Conservation (phyloP, 495 filamentous ascomycete species). For the Rostrohypoxylon terebratum region DNA sequence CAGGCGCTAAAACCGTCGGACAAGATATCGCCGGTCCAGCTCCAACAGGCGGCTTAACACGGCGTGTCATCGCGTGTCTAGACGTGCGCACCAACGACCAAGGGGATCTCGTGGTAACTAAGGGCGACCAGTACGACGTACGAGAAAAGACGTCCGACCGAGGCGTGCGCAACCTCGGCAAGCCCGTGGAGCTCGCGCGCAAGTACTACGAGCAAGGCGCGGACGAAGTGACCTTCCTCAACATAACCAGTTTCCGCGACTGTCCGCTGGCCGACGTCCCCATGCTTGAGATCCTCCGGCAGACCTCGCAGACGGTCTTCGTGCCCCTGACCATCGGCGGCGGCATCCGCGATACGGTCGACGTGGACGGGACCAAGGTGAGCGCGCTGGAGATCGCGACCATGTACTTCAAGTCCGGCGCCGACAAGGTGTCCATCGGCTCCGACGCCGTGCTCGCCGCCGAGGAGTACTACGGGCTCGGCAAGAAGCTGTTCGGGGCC, state of each 20-base stretch:
- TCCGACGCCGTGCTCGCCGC: slow-evolving; percentile 93
- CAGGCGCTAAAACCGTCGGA: slow-evolving; percentile 59
- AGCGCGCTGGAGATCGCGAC: slow-evolving; percentile 92
- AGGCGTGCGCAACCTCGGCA: slow-evolving; percentile 90
- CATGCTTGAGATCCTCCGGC: slow-evolving; percentile 92
- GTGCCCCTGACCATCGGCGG: slow-evolving; percentile 97
- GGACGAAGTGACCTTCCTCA: slow-evolving; percentile 96
- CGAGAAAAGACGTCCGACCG: slow-evolving; percentile 86
- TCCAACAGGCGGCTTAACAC: slow-evolving; percentile 75
- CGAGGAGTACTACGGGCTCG: slow-evolving; percentile 82
- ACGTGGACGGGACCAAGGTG: slow-evolving; percentile 87
- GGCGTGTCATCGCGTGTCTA: slow-evolving; percentile 92
- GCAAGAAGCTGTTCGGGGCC: slow-evolving; percentile 75
- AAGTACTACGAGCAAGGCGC: slow-evolving; percentile 97
- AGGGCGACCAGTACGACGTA: slow-evolving; percentile 99
- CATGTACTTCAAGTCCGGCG: slow-evolving; percentile 97
- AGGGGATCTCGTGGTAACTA: slow-evolving; percentile 96
- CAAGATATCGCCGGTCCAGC: slow-evolving; percentile 37
- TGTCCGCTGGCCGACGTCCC: slow-evolving; percentile 90
- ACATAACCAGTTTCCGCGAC: slow-evolving; percentile 97
- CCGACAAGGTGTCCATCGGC: slow-evolving; percentile 98
- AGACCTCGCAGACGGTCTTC: slow-evolving; percentile 91
- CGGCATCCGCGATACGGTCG: slow-evolving; percentile 90
- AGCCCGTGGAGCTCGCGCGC: slow-evolving; percentile 93
- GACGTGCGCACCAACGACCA: slow-evolving; percentile 97